Conservation (phyloP, 2,329 filamentous ascomycete species). For the Aspergillus awamori region DNA sequence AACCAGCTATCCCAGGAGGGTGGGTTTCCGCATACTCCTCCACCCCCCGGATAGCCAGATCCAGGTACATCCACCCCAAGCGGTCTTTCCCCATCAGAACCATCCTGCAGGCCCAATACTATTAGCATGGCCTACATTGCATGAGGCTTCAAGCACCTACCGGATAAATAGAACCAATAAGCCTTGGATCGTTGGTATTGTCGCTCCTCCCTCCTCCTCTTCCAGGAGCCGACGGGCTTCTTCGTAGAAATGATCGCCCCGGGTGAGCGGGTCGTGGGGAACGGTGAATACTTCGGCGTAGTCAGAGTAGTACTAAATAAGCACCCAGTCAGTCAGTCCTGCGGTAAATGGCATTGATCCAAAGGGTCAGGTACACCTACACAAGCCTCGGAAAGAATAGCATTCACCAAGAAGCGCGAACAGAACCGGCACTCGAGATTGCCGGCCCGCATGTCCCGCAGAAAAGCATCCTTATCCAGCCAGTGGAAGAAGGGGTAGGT, state of each 20-base stretch:
- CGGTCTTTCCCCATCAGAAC: constrained; percentile 36
- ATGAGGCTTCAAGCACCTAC: constrained; percentile 13
- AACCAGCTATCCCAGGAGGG: constrained; percentile 16
- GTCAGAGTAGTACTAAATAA: constrained; percentile 25
- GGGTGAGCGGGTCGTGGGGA: constrained; percentile 27
- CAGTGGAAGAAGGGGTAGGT: constrained; percentile 33
- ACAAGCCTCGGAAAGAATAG: constrained; percentile 37
- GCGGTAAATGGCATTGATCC: not conserved
- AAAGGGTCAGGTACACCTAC: constrained; percentile 24
- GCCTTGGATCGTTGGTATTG: constrained; percentile 32
- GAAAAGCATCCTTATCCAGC: constrained; percentile 35
- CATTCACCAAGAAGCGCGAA: constrained; percentile 40
- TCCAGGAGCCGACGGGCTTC: constrained; percentile 34
- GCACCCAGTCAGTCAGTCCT: not conserved
- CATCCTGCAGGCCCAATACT: constrained; percentile 17
- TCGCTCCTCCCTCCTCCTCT: constrained; percentile 27
- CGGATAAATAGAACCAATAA: constrained; percentile 29
- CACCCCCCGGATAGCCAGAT: constrained; percentile 27
- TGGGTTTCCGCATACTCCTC: constrained; percentile 24
- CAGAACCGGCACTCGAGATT: constrained; percentile 32
- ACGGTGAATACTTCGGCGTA: constrained; percentile 31
- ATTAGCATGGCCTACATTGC: not conserved
- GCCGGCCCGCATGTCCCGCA: constrained; percentile 33
- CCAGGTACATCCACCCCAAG: constrained; percentile 31
- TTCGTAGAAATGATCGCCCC: constrained; percentile 34